Percentiles rank a stretch among this genome's conserved stretches.
Evolutionary conservation across 2,329 filamentous ascomycete genomes (phyloP).

Genomic region (Calonectria honghensis): DNA sequence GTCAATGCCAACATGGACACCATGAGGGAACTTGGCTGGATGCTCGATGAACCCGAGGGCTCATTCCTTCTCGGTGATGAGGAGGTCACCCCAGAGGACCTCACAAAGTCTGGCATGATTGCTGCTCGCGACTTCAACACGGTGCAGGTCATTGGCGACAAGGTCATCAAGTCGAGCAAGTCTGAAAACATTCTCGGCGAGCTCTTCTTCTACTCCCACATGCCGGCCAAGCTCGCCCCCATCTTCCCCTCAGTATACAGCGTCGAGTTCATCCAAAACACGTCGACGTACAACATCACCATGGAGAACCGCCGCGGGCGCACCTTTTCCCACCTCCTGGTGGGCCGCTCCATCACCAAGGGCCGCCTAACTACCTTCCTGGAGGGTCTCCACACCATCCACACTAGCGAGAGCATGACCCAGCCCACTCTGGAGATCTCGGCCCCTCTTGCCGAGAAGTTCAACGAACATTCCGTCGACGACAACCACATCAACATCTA

Average conservation of each 20-base stretch:
- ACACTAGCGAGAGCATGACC: neutral
- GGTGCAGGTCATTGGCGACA: constrained; percentile 17
- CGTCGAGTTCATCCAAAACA: neutral
- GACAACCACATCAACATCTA: neutral
- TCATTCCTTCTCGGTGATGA: neutral
- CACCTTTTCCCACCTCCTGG: constrained; percentile 13
- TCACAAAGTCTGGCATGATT: constrained; percentile 13
- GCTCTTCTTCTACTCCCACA: constrained; percentile 23
- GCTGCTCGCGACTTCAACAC: constrained; percentile 16
- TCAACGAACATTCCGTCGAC: neutral
- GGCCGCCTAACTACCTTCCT: constrained; percentile 3
- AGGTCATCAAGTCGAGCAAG: constrained; percentile 20
- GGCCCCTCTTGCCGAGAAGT: neutral
- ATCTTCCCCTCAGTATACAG: constrained; percentile 11
- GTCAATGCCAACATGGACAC: constrained; percentile 17
- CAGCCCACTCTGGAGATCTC: neutral
- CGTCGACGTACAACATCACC: constrained; percentile 4
- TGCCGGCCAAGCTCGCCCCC: constrained; percentile 1
- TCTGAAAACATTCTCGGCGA: constrained; percentile 16
- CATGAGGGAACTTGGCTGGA: constrained; percentile 1
- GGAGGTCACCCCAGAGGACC: neutral
- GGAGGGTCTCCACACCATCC: constrained; percentile 14
- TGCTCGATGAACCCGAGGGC: constrained; percentile 8
- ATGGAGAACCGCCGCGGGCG: constrained; percentile 22
- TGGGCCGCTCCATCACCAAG: constrained; percentile 14